phyloP scores from a whole-genome alignment of 345 rosid genomes.

The Camelina neglecta region DNA sequence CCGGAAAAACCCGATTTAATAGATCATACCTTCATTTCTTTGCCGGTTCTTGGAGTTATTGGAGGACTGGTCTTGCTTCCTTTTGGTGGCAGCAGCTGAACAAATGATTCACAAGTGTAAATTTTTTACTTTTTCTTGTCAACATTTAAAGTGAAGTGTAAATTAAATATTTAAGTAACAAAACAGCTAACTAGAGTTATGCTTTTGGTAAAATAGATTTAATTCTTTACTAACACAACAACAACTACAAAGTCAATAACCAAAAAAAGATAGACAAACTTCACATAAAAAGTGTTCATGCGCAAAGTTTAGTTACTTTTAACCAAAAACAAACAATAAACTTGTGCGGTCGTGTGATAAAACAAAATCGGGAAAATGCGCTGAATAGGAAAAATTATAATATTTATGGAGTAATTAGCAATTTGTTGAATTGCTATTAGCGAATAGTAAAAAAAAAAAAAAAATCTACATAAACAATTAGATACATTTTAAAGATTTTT shows the following conservation, averaged over 20 bases:
- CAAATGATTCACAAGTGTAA: conserved; percentile 6
- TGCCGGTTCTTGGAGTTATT: conserved; percentile 77
- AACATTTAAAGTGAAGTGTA: not conserved
- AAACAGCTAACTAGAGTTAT: not conserved
- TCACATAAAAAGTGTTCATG: not conserved
- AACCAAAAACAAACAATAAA: conserved; percentile 8
- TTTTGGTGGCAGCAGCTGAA: conserved; percentile 50
- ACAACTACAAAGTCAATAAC: not conserved
- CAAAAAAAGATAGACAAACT: not conserved
- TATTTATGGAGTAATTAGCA: not conserved
- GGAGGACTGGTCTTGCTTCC: conserved; percentile 54
- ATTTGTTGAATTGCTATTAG: not conserved
- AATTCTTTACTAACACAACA: conserved; percentile 20
- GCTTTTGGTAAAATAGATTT: conserved; percentile 9
- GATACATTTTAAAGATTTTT: not conserved
- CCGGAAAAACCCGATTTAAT: conserved; percentile 21
- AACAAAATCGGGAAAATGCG: not conserved
- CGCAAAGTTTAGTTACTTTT: conserved; percentile 31
- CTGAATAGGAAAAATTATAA: not conserved
- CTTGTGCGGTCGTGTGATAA: conserved; percentile 21
- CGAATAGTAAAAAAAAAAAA: not conserved
- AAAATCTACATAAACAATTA: not conserved
- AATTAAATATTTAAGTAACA: conserved; percentile 2
- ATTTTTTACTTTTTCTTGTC: not conserved
- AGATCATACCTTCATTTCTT: conserved; percentile 72